Base-by-base conservation (phyloP, 2,329 filamentous ascomycete genomes). In the Cyphellophora attinorum region DNA sequence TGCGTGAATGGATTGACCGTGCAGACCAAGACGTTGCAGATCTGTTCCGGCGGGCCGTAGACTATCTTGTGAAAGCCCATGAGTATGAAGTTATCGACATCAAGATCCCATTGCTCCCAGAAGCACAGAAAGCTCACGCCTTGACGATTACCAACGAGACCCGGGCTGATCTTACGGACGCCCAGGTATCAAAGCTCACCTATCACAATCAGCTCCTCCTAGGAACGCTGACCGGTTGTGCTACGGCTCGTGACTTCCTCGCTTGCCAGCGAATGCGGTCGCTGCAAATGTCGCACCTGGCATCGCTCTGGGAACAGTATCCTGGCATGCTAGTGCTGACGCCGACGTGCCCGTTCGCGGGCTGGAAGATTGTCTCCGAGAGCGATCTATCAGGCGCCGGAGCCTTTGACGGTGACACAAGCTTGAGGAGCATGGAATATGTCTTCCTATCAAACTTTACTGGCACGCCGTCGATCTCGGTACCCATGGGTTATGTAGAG, bases 391-490 rank as follows among this genome's bases (percentile, higher is more conserved):
- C 42, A n/a, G 41, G 37, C 25, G 44, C 45, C 11, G 88, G 88
- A 2, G 64, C 85, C 46, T 79, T 70, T 23, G 81, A 95, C 55
- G 79, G 70, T 0, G 85, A 91, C 53, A 66, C 62, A 41, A 78
- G 75, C 11, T 63, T 93, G n/a, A 66, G 72, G 16, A 83, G 74
- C 52, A 93, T 94, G 85, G 75, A 80, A 56, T 94, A 85, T 58
- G 77, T 83, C 11, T 93, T 82, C 72, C 59, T 93, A 21, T 81
- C 86, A 5, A 95, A 95, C 58, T 79, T 85, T 48, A 75, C 70
- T 0, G 88, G 88, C 0, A 78, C 79, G 31, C 88, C 88, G 1
- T 76, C 83, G 1, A 72, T 93, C 10, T 76, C 67, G 29, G 76
- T 76, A 21, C 85, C 88, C 0, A 76, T 83, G 8, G 86, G 84